Evolutionary conservation across 352 stramenopile genomes (phyloP).

Genomic region (Peronosclerospora sorghi): DNA sequence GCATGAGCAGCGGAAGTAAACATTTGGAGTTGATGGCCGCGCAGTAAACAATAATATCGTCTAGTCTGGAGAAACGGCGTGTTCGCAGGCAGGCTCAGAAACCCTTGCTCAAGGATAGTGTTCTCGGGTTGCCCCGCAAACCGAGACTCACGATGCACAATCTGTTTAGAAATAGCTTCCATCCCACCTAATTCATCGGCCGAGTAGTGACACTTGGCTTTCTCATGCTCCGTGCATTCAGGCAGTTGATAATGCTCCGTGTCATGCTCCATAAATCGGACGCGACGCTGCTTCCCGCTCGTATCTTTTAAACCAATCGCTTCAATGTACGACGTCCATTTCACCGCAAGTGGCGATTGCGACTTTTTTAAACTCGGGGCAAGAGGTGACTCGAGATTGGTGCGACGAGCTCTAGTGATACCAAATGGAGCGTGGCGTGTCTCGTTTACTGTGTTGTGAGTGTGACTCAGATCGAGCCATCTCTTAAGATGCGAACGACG

Average conservation of each 20-base stretch:
- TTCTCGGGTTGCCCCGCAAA: slow-evolving; percentile 38
- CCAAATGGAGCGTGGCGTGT: slow-evolving; percentile 4
- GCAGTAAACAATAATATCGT: slow-evolving; percentile 59
- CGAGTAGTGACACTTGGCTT: slow-evolving; percentile 45
- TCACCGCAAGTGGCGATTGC: slow-evolving; percentile 28
- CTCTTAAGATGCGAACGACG: slow-evolving; percentile 21
- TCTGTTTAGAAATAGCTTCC: slow-evolving; percentile 36
- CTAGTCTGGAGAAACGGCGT: slow-evolving; percentile 49
- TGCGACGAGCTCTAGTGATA: slow-evolving; percentile 6
- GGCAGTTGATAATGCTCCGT: slow-evolving; percentile 28
- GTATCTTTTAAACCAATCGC: slow-evolving; percentile 33
- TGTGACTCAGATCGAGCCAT: slow-evolving; percentile 19
- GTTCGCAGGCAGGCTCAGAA: slow-evolving; percentile 36
- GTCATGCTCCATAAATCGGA: slow-evolving; percentile 34
- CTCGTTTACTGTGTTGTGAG: slow-evolving; percentile 2
- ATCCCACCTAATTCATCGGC: slow-evolving; percentile 41
- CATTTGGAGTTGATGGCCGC: slow-evolving; percentile 30
- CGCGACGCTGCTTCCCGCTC: slow-evolving; percentile 22
- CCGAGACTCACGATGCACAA: slow-evolving; percentile 31
- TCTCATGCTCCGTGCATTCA: slow-evolving; percentile 35
- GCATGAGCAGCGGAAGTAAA: slow-evolving; percentile 43
- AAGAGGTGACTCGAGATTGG: slow-evolving; percentile 13
- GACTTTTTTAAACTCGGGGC: slow-evolving; percentile 50
- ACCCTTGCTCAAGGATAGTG: slow-evolving; percentile 64
- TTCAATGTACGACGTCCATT: slow-evolving; percentile 45